Percentiles rank a stretch among this genome's conserved stretches.
These are phyloP conservation scores for Solanum paucissectum DNA, from an alignment of 257 asterid species.

Conservation along the genomic window DNA sequence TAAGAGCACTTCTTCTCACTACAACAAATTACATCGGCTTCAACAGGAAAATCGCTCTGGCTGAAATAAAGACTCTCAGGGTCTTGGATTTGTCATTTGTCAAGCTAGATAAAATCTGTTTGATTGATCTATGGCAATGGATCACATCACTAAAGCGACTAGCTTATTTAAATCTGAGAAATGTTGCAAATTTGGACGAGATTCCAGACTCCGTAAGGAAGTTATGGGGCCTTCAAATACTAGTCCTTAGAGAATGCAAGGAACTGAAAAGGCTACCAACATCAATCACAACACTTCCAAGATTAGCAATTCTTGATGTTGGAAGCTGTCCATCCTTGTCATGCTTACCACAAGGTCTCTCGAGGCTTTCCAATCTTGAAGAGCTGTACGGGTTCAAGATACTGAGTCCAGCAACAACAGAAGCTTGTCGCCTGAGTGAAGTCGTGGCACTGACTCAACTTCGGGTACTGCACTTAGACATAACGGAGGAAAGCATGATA, in stretches of 20 bases:
- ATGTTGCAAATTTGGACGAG: background rate
- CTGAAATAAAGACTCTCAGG: slow-evolving; percentile 15
- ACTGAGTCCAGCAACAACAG: background rate
- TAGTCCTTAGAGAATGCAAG: slow-evolving; percentile 15
- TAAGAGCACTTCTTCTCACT: slow-evolving; percentile 15
- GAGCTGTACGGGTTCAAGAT: slow-evolving; percentile 20
- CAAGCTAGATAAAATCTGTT: background rate
- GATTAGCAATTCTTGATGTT: slow-evolving; percentile 11
- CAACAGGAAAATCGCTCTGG: slow-evolving; percentile 1
- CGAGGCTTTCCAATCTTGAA: slow-evolving; percentile 4
- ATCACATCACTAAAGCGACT: slow-evolving; percentile 18
- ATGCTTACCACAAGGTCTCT: slow-evolving; percentile 9
- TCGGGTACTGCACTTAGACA: slow-evolving; percentile 14
- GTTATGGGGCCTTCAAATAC: slow-evolving; percentile 13
- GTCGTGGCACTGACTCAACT: slow-evolving; percentile 4
- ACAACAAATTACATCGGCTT: slow-evolving; percentile 2
- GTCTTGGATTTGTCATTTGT: slow-evolving; percentile 19
- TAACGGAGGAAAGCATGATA: slow-evolving; percentile 9
- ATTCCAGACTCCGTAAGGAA: slow-evolving; percentile 7
- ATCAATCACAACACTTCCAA: slow-evolving; percentile 9
- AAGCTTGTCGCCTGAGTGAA: slow-evolving; percentile 8
- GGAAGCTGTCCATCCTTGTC: slow-evolving; percentile 10
- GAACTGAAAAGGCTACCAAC: slow-evolving; percentile 1
- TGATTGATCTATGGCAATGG: slow-evolving; percentile 17
- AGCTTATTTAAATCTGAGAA: slow-evolving; percentile 12